These are phyloP conservation scores for Daucus carota DNA, from an alignment of 129 eudicot genomes.

Conservation along the genomic window DH1_v3.0 NC_030383.2:57709001-57709500, in stretches of 20 bases:
- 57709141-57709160: too few relatives aligned
- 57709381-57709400: neutral
- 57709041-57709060: too few relatives aligned
- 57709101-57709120: neutral
- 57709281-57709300: neutral
- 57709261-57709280: neutral
- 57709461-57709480: conserved; percentile 5
- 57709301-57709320: neutral
- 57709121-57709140: too few relatives aligned
- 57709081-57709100: too few relatives aligned
- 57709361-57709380: neutral
- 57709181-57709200: neutral
- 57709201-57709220: neutral
- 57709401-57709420: neutral
- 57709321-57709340: neutral
- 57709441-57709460: neutral
- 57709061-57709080: too few relatives aligned
- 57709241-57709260: neutral
- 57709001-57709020: neutral
- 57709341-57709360: neutral
- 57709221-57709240: neutral
- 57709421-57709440: neutral
- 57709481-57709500: neutral
- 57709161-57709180: too few relatives aligned
- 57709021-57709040: too few relatives aligned